Percentiles rank a stretch among this genome's conserved stretches.
Evolutionary conservation across 2,329 filamentous ascomycete genomes (phyloP).

Genomic region (Penicillium rolfsii): DNA sequence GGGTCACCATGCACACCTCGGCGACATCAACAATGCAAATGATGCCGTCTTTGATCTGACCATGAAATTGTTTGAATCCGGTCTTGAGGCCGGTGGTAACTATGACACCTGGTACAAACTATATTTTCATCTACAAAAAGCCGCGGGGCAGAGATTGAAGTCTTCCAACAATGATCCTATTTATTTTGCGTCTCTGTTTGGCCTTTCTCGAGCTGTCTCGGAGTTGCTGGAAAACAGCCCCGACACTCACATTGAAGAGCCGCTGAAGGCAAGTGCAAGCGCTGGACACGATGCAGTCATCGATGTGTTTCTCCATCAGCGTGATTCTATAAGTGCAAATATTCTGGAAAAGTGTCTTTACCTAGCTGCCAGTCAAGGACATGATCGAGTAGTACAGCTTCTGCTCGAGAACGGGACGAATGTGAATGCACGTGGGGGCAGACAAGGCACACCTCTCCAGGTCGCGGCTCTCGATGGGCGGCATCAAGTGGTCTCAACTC

Average conservation of each 20-base stretch:
- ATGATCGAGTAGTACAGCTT: background rate
- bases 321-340: background rate
- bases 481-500: background rate
- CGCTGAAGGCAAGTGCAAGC: background rate
- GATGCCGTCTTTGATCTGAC: background rate
- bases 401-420: background rate
- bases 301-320: background rate
- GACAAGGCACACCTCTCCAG: background rate
- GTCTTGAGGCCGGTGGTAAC: background rate
- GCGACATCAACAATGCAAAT: background rate
- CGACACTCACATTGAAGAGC: background rate
- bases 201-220: background rate
- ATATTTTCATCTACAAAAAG: background rate
- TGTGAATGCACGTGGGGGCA: background rate
- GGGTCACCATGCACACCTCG: background rate
- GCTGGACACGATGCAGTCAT: background rate
- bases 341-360: background rate
- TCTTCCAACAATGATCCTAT: background rate
- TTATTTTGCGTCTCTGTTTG: constrained; percentile 1
- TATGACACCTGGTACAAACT: background rate
- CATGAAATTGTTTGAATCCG: background rate
- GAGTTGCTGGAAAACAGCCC: background rate
- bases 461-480: background rate
- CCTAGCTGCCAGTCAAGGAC: background rate
- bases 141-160: background rate